Base-by-base conservation (phyloP, 2,329 filamentous ascomycete species). In the Fusarium pilosicola region DNA sequence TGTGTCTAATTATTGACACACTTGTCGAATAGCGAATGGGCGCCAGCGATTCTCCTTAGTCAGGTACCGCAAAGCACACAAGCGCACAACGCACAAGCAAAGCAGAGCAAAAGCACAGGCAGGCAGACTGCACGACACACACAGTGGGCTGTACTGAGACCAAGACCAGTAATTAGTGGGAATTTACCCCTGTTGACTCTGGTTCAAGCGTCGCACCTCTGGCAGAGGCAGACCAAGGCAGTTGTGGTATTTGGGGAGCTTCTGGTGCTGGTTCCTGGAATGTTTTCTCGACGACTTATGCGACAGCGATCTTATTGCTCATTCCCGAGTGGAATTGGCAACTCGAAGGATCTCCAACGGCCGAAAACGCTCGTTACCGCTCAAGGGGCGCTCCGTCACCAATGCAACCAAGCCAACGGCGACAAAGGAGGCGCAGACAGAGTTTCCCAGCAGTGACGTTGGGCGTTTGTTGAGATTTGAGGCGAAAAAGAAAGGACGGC, bases 251-350 rank as follows among this genome's bases (percentile, higher is more conserved):
- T 74, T 55, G 49, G 61, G 46, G 52, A 49, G 52, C 52, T 49
- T 64, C 55, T 74, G 57, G 32, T 62, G 61, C 36, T 49, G 41
- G 36, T 58, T 55, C 30, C 62, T 78, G 76, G 76, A 78, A 78
- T 77, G 74, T 68, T 62, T 68, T 66, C 57, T 63, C 48, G 38
- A 72, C 57, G 68, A 68, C 61, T 74, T 76, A 68, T 64, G 72
- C 62, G 73, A 77, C 73, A 68, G 62, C 60, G 56, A 63, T 62
- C 61, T 74, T 62, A 65, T 70, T 78, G 71, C 74, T 75, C 76
- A 76, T 78, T 77, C 75, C 76, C 70, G 52, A 70, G 68, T 65
- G 68, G 71, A 70, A 74, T 57, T 57, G 42, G 58, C 48, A 61
- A 61, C 55, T 42, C 34, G 28, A 65, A 72, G 59, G 17, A 66